Conservation (phyloP, 257 asterid genomes). For the Nicotiana undulata region DNA sequence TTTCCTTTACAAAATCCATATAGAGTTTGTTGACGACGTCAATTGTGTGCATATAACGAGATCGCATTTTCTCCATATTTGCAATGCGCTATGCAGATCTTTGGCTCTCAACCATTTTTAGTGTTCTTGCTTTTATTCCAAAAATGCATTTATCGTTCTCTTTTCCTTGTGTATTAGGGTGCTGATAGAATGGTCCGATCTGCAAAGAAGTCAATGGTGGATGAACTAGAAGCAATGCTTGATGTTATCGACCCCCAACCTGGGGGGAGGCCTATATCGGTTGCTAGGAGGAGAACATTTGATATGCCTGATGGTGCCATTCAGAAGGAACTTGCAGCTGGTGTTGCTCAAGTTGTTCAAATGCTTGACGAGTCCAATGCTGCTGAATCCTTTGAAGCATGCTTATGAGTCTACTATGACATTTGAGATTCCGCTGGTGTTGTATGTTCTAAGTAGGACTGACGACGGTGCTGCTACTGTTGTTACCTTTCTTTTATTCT, state of each 20-base stretch:
- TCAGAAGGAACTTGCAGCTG: conserved; percentile 79
- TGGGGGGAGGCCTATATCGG: conserved; percentile 36
- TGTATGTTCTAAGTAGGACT: conserved; percentile 8
- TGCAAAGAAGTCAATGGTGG: conserved; percentile 69
- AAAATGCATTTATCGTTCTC: not conserved
- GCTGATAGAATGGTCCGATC: conserved; percentile 71
- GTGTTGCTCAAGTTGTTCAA: conserved; percentile 79
- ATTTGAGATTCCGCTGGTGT: not conserved
- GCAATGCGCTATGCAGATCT: not conserved
- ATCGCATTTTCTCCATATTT: not conserved
- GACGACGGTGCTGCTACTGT: not conserved
- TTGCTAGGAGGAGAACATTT: conserved; percentile 70
- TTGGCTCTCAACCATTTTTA: not conserved
- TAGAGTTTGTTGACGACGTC: not conserved
- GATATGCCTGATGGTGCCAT: conserved; percentile 76
- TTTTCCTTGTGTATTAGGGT: conserved; percentile 37
- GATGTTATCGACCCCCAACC: conserved; percentile 91
- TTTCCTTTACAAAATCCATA: not conserved
- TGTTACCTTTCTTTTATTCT: not conserved
- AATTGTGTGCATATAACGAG: not conserved
- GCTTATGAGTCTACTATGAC: conserved; percentile 20
- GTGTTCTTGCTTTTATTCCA: not conserved
- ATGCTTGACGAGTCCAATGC: conserved; percentile 60
- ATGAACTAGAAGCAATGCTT: conserved; percentile 94
- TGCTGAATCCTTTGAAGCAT: conserved; percentile 47